Evolutionary conservation across 2,329 filamentous ascomycete genomes (phyloP).

Genomic region (Aspergillus nomiae): DNA sequence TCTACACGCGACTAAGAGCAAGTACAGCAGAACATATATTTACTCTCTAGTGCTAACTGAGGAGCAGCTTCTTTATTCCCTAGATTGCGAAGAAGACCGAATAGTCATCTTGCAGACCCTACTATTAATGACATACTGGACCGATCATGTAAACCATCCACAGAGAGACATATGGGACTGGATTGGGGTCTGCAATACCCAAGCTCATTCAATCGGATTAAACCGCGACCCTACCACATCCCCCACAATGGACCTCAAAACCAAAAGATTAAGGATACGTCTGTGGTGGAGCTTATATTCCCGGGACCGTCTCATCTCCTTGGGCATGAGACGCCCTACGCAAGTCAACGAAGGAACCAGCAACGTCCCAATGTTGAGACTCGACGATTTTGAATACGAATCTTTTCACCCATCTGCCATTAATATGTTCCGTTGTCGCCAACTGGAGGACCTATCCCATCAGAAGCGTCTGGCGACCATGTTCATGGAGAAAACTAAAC

Average conservation of each 20-base stretch:
- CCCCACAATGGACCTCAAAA: slow-evolving; percentile 19
- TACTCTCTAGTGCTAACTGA: slow-evolving; percentile 12
- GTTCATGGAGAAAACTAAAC: slow-evolving; percentile 84
- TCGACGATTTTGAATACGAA: slow-evolving; percentile 77
- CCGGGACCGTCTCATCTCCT: slow-evolving; percentile 82
- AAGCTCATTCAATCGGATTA: slow-evolving; percentile 26
- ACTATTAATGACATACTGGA: slow-evolving; percentile 90
- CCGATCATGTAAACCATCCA: slow-evolving; percentile 80
- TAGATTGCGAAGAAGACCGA: slow-evolving; percentile 86
- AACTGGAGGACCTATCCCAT: slow-evolving; percentile 67
- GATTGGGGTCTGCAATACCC: slow-evolving; percentile 28
- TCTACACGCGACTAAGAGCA: slow-evolving; percentile 82
- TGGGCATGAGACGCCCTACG: slow-evolving; percentile 85
- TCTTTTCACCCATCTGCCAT: slow-evolving; percentile 66
- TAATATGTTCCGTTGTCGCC: slow-evolving; percentile 67
- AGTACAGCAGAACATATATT: neutral
- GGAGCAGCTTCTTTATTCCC: slow-evolving; percentile 76
- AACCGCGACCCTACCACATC: slow-evolving; percentile 20
- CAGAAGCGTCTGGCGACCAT: slow-evolving; percentile 76
- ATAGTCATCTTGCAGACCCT: slow-evolving; percentile 81
- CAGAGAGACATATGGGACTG: slow-evolving; percentile 67
- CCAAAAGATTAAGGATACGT: slow-evolving; percentile 71
- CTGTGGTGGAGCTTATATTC: slow-evolving; percentile 97
- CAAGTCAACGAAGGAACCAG: slow-evolving; percentile 88
- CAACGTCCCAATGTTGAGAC: slow-evolving; percentile 81